These are phyloP conservation scores for Chiua virens DNA, from an alignment of 768 basidiomycete species.

Conservation along the genomic window DNA sequence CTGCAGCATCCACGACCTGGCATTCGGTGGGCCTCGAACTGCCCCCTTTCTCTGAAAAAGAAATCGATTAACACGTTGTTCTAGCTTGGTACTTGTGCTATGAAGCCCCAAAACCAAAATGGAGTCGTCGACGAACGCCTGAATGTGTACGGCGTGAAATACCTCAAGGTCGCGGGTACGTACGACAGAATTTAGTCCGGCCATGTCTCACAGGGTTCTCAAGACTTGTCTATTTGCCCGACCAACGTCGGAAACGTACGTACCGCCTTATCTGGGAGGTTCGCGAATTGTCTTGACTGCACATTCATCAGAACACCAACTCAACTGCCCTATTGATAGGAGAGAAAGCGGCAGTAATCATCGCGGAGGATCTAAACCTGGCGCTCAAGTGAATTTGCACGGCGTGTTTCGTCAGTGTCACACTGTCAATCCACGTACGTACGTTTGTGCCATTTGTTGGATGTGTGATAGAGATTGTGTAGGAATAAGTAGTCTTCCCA, in stretches of 20 bases:
- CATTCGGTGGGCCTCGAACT: background rate
- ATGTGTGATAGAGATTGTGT: no score
- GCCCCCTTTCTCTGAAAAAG: no score
- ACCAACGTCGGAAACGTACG: constrained; percentile 5
- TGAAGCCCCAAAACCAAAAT: constrained; percentile 43
- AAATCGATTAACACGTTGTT: background rate
- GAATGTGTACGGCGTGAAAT: constrained; percentile 13
- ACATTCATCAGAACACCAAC: constrained; percentile 38
- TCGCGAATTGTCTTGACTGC: background rate
- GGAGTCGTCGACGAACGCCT: constrained; percentile 13
- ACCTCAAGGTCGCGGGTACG: constrained; percentile 15
- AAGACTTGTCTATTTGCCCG: constrained; percentile 34
- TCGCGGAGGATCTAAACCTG: constrained; percentile 47
- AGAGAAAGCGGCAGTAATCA: constrained; percentile 61
- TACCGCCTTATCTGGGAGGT: no score
- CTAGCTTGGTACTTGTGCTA: constrained; percentile 65
- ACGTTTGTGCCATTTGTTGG: no score
- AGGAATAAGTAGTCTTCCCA: no score
- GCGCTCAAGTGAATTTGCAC: no score
- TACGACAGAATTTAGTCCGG: background rate
- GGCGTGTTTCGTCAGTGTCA: no score
- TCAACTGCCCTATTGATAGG: constrained; percentile 47
- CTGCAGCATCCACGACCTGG: background rate
- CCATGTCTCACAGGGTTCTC: no score
- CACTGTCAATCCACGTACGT: no score